These are phyloP conservation scores for Tylopilus plumbeoviolaceoides DNA, from an alignment of 768 basidiomycete species.

Conservation along the genomic window DNA sequence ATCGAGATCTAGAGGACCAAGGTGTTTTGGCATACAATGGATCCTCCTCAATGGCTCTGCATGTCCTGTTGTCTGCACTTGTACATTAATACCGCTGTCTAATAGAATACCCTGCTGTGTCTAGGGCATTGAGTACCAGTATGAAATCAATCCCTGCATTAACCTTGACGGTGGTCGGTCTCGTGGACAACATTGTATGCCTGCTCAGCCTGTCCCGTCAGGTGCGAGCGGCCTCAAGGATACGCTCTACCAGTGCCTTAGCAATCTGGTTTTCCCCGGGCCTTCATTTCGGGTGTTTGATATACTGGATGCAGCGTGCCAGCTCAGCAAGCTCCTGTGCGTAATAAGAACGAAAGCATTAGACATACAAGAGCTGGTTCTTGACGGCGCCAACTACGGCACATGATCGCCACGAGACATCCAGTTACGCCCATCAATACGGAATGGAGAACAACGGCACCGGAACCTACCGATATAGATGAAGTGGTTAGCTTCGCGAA, in stretches of 20 bases:
- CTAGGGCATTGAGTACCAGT: too few species aligned
- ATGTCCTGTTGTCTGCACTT: too few species aligned
- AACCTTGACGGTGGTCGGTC: too few species aligned
- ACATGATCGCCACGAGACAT: conserved; percentile 11
- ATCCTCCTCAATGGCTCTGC: too few species aligned
- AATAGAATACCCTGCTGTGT: too few species aligned
- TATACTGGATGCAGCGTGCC: conserved; percentile 47
- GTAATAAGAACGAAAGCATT: not conserved
- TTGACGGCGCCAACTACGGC: conserved; percentile 30
- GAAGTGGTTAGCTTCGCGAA: conserved; percentile 79
- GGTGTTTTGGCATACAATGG: too few species aligned
- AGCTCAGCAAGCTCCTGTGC: conserved; percentile 1
- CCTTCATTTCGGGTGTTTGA: conserved; percentile 63
- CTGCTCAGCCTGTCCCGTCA: too few species aligned
- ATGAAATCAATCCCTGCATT: too few species aligned
- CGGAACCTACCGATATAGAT: conserved; percentile 82
- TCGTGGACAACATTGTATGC: too few species aligned
- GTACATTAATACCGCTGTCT: too few species aligned
- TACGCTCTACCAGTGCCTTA: conserved; percentile 75
- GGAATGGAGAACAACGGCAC: not conserved
- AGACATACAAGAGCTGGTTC: conserved; percentile 83
- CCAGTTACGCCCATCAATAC: conserved; percentile 10
- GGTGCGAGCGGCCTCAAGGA: conserved; percentile 74
- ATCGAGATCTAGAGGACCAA: too few species aligned
- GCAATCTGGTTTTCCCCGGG: conserved; percentile 82